Base-by-base conservation (phyloP, 495 filamentous ascomycete genomes). In the Jackrogersella multiformis region DNA sequence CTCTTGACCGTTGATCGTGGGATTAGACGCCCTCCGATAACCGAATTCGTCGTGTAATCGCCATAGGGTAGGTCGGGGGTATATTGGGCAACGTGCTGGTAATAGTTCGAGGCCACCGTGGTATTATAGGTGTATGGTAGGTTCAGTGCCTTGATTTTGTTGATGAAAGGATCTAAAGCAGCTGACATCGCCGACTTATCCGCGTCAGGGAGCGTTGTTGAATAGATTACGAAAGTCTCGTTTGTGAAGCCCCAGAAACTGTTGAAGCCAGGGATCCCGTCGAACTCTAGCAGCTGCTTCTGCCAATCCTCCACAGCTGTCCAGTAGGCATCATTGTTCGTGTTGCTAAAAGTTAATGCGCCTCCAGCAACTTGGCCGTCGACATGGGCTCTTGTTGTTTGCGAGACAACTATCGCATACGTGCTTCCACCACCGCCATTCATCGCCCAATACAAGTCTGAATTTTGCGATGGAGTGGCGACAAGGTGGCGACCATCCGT, bases 21-120 rank as follows among this genome's bases (percentile, higher is more conserved):
- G 30, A 88, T 80, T 10, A 88, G 77, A 28, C 86, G 79, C 6
- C 84, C 82, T 18, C 84, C 85, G 64, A 52, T 2, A 2, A 26
- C 15, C 7, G 4, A 48, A 13, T 59, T 59, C 2, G 12, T 66
- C 7, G 24, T 15, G 23, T 66, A 54, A 10, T 20, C 13, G 45
- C 13, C 5, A 45, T 20, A 4, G n/a, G 24, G n/a, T n/a, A n/a
- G n/a, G n/a, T n/a, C n/a, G n/a, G n/a, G n/a, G n/a, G n/a, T n/a
- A n/a, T n/a, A n/a, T n/a, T n/a, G n/a, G n/a, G n/a, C n/a, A 35
- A 56, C 18, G 51, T 34, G 34, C n/a, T 56, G 20, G n/a, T 38
- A 16, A n/a, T 21, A 28, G 36, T 56, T 28, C 13, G 35, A 12
- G 24, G 23, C 20, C 3, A 39, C 20, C 7, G n/a, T 36, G 0